Conservation (phyloP, 805 yeast genomes). For the Monosporozyma solicola region DNA sequence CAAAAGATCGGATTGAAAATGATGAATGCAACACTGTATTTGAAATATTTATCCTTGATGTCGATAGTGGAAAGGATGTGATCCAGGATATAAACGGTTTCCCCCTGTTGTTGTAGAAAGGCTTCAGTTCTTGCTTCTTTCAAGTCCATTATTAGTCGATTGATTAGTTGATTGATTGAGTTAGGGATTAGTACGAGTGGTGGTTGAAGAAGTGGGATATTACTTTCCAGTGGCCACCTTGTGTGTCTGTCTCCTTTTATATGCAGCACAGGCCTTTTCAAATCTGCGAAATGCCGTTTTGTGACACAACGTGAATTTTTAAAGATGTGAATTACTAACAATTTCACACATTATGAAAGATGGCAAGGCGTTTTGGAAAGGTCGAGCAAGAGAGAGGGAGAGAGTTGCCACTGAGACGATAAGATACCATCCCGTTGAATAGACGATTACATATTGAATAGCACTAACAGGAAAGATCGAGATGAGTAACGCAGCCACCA, state of each 20-base stretch:
- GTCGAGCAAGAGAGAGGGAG: too few relatives aligned
- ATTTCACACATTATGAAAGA: neutral
- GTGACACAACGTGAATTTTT: neutral
- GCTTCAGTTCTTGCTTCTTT: neutral
- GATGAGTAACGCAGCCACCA: neutral
- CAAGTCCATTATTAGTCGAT: neutral
- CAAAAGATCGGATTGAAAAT: conserved; percentile 92
- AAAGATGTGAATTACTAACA: neutral
- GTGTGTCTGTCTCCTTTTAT: neutral
- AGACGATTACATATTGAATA: too few relatives aligned
- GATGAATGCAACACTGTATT: conserved; percentile 53
- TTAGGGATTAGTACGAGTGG: too few relatives aligned
- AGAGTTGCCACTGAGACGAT: neutral
- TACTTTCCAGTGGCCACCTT: too few relatives aligned
- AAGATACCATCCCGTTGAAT: too few relatives aligned
- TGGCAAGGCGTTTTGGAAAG: neutral
- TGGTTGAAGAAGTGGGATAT: too few relatives aligned
- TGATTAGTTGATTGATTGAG: neutral
- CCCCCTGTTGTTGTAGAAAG: neutral
- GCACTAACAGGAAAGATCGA: neutral
- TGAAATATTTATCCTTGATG: conserved; percentile 15
- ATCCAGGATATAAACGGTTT: neutral
- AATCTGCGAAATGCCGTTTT: neutral
- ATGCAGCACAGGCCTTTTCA: neutral
- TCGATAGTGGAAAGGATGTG: conserved; percentile 6